Percentiles rank a stretch among this genome's conserved stretches.
Conservation (phyloP, 495 filamentous ascomycete species). For the Hypoxylon rickii region DNA sequence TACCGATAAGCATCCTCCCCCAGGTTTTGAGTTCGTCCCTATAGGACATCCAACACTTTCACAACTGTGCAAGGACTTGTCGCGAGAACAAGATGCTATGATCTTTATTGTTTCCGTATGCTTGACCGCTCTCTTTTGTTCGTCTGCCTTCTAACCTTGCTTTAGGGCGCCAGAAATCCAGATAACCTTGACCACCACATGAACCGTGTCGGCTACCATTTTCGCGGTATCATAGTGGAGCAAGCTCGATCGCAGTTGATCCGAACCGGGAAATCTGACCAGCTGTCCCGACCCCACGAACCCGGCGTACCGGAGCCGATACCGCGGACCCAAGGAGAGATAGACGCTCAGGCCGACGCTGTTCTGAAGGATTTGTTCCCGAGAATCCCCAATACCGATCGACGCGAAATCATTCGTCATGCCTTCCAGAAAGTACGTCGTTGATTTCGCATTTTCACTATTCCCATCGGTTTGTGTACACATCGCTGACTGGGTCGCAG, state of each 20-base stretch:
- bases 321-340: conserved; percentile 62
- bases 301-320: conserved; percentile 53
- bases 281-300: conserved; percentile 14
- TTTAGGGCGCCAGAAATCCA: conserved; percentile 28
- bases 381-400: conserved; percentile 77
- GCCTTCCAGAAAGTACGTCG: conserved; percentile 78
- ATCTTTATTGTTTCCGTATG: conserved; percentile 82
- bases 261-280: conserved; percentile 22
- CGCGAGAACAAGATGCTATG: conserved; percentile 66
- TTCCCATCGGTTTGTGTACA: conserved; percentile 5
- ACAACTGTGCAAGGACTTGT: conserved; percentile 76
- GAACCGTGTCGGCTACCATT: conserved; percentile 82
- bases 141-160: conserved; percentile 10
- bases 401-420: conserved; percentile 75
- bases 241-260: conserved; percentile 46
- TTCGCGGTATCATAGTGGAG: conserved; percentile 55
- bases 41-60: conserved; percentile 78
- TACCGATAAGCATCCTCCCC: conserved; percentile 57
- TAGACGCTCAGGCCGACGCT: conserved; percentile 72
- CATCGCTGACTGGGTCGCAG: conserved; percentile 10
- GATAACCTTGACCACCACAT: conserved; percentile 56
- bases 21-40: conserved; percentile 85
- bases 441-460: not conserved
- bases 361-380: conserved; percentile 84
- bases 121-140: conserved; percentile 10